These are phyloP conservation scores for Aspergillus persii DNA, from an alignment of 2,329 filamentous ascomycete genomes.

Conservation along the genomic window DNA sequence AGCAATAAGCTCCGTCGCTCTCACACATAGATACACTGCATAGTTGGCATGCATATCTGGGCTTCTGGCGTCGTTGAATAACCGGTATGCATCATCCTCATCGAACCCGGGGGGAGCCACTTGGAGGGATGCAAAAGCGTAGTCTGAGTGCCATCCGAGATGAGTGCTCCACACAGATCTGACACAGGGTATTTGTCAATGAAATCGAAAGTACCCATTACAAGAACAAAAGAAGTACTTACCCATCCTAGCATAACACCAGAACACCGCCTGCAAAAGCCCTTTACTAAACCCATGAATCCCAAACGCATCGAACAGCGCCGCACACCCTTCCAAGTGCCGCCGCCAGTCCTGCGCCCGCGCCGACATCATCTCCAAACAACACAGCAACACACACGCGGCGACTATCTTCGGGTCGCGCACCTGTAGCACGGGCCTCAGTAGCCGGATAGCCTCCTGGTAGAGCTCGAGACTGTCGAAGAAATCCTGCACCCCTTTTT, in stretches of 20 bases:
- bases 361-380: slow-evolving; percentile 55
- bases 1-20: slow-evolving; percentile 52
- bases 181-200: neutral
- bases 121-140: slow-evolving; percentile 51
- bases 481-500: slow-evolving; percentile 43
- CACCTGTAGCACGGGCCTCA: slow-evolving; percentile 49
- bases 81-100: slow-evolving; percentile 34
- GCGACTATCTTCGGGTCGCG: slow-evolving; percentile 52
- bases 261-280: slow-evolving; percentile 55
- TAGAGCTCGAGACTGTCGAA: slow-evolving; percentile 55
- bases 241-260: slow-evolving; percentile 60
- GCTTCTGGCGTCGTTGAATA: slow-evolving; percentile 38
- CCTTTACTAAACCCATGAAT: slow-evolving; percentile 54
- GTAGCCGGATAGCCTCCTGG: slow-evolving; percentile 51
- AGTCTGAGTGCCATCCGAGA: slow-evolving; percentile 50
- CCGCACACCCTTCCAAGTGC: slow-evolving; percentile 57
- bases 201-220: neutral
- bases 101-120: slow-evolving; percentile 47
- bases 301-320: slow-evolving; percentile 51
- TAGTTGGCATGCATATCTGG: slow-evolving; percentile 61
- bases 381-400: slow-evolving; percentile 54
- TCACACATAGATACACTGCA: slow-evolving; percentile 56
- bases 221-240: slow-evolving; percentile 10
- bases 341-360: slow-evolving; percentile 52
- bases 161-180: slow-evolving; percentile 57